Conservation (phyloP, 768 basidiomycete genomes). For the Kwoniella dendrophila region DNA sequence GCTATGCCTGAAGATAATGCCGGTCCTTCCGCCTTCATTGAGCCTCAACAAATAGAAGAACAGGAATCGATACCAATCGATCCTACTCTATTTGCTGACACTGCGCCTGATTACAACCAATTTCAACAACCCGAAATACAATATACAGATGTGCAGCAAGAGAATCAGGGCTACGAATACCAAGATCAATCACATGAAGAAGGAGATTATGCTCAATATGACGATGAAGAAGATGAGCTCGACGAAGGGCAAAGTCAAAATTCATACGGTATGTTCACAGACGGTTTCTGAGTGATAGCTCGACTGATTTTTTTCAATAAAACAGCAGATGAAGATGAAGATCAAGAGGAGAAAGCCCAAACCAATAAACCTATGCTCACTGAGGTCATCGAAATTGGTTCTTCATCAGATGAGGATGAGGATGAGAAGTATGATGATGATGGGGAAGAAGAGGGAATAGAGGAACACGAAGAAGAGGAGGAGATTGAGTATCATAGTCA, state of each 20-base stretch:
- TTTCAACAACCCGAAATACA: neutral
- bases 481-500: conserved; percentile 8
- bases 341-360: conserved; percentile 3
- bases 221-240: conserved; percentile 4
- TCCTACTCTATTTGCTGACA: neutral
- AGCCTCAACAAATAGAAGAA: no score
- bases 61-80: neutral
- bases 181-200: neutral
- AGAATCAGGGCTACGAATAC: neutral
- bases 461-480: conserved; percentile 22
- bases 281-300: neutral
- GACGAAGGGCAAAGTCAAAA: conserved; percentile 2
- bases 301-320: neutral
- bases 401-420: conserved; percentile 28
- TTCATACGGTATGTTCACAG: neutral
- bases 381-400: conserved; percentile 28
- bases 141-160: conserved; percentile 4
- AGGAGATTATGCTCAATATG: conserved; percentile 1
- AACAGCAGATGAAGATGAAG: conserved; percentile 22
- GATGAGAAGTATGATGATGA: conserved; percentile 18
- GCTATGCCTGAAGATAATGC: conserved; percentile 15
- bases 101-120: neutral
- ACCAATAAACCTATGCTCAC: conserved; percentile 1
- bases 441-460: conserved; percentile 12
- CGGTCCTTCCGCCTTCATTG: conserved; percentile 3